These are phyloP conservation scores for Populus ilicifolia DNA, from an alignment of 345 rosid species.

Conservation along the genomic window DNA sequence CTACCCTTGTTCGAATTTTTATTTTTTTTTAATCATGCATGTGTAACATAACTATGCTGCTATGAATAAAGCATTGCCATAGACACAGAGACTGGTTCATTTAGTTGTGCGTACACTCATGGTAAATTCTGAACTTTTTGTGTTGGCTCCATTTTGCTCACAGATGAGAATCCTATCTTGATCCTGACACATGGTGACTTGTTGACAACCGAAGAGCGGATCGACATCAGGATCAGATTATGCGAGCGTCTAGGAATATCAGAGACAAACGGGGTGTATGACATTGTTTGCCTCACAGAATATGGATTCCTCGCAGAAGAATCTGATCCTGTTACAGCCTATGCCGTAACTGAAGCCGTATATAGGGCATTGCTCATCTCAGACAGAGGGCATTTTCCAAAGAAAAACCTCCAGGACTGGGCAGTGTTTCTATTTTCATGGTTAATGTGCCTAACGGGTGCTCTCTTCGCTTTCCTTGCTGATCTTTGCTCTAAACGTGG, in stretches of 20 bases:
- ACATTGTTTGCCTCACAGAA: slow-evolving; percentile 53
- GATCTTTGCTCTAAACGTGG: slow-evolving; percentile 45
- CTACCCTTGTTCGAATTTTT: not conserved
- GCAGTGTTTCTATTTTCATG: slow-evolving; percentile 24
- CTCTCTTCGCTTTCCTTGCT: slow-evolving; percentile 38
- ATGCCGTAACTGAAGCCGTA: slow-evolving; percentile 38
- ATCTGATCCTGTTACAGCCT: slow-evolving; percentile 49
- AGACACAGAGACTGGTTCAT: not conserved
- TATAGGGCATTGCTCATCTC: slow-evolving; percentile 54
- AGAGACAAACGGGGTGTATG: slow-evolving; percentile 42
- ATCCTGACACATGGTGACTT: slow-evolving; percentile 59
- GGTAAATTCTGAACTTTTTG: not conserved
- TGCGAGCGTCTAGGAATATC: slow-evolving; percentile 38
- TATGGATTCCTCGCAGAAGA: slow-evolving; percentile 53
- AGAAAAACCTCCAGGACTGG: slow-evolving; percentile 38
- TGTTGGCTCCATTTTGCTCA: not conserved
- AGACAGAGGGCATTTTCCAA: slow-evolving; percentile 44
- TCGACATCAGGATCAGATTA: slow-evolving; percentile 46
- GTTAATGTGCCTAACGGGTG: slow-evolving; percentile 35
- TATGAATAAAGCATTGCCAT: not conserved
- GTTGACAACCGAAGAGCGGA: slow-evolving; percentile 41
- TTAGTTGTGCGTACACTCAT: not conserved
- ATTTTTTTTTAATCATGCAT: not conserved
- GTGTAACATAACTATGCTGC: not conserved
- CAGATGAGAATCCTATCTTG: slow-evolving; percentile 55